A percentile compares a stretch with the other conserved stretches of the same genome.
Evolutionary conservation across 1,139 yeast genomes (phyloP).

Genomic region (Geotrichum bryndzae): DNA sequence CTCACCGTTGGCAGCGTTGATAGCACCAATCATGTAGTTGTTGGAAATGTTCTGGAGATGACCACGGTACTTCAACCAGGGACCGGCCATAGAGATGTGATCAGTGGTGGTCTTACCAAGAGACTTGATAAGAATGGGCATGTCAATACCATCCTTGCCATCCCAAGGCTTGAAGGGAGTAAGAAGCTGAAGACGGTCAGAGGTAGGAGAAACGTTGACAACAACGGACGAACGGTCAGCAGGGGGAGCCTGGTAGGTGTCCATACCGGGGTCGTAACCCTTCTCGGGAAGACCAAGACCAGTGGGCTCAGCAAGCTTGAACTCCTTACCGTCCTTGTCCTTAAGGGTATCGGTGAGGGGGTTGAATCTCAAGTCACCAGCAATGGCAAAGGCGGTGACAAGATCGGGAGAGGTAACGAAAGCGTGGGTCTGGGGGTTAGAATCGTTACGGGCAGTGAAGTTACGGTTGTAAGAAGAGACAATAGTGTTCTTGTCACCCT

Average conservation of each 20-base stretch:
- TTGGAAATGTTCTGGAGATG: slow-evolving; percentile 92
- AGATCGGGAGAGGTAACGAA: slow-evolving; percentile 94
- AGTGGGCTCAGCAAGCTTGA: slow-evolving; percentile 65
- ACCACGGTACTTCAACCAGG: slow-evolving; percentile 98
- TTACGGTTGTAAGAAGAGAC: slow-evolving; percentile 95
- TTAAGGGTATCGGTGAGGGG: slow-evolving; percentile 74
- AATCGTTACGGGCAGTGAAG: slow-evolving; percentile 95
- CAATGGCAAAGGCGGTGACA: slow-evolving; percentile 93
- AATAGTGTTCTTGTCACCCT: slow-evolving; percentile 72
- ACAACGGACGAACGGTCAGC: slow-evolving; percentile 47
- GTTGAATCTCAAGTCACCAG: slow-evolving; percentile 84
- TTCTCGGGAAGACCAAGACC: slow-evolving; percentile 78
- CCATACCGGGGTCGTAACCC: slow-evolving; percentile 45
- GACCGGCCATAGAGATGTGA: slow-evolving; percentile 98
- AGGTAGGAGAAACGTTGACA: slow-evolving; percentile 68
- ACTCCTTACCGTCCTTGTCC: slow-evolving; percentile 57
- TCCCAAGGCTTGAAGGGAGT: slow-evolving; percentile 87
- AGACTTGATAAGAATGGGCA: slow-evolving; percentile 76
- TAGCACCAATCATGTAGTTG: slow-evolving; percentile 95
- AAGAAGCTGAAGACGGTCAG: slow-evolving; percentile 74
- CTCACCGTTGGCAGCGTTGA: slow-evolving; percentile 92
- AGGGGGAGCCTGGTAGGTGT: slow-evolving; percentile 49
- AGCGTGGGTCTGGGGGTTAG: slow-evolving; percentile 94
- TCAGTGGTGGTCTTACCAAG: slow-evolving; percentile 98
- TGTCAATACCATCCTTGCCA: slow-evolving; percentile 64